A percentile compares a stretch with the other conserved stretches of the same genome.
Conservation (phyloP, 495 filamentous ascomycete genomes). For the Lentithecium fluviatile region DNA sequence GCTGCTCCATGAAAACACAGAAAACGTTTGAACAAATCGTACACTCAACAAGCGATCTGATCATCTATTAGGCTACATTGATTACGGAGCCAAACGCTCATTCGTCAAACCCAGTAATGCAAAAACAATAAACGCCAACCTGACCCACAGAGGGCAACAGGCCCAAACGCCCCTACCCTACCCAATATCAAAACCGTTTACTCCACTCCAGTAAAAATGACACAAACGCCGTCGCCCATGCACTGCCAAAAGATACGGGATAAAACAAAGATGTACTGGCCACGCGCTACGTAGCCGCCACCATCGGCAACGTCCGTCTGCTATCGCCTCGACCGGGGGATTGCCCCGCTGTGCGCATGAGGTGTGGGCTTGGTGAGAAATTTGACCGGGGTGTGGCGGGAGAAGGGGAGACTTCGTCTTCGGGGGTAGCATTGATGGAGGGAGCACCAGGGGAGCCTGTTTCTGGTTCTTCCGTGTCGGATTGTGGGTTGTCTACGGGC, state of each 20-base stretch:
- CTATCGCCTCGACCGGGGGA: background rate
- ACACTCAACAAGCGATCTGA: too few species aligned
- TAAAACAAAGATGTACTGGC: background rate
- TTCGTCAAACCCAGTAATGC: too few species aligned
- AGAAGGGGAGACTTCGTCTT: slow-evolving; percentile 9
- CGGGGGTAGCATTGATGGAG: slow-evolving; percentile 11
- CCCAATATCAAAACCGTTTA: background rate
- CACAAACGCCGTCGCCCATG: background rate
- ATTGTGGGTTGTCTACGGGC: background rate
- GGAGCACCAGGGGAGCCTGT: slow-evolving; percentile 14
- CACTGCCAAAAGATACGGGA: background rate
- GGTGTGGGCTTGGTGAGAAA: background rate
- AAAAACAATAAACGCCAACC: background rate
- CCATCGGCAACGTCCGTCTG: slow-evolving; percentile 1
- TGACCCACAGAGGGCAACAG: slow-evolving; percentile 8
- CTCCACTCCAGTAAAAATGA: background rate
- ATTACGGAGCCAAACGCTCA: too few species aligned
- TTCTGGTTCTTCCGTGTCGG: slow-evolving; percentile 12
- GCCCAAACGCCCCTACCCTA: background rate
- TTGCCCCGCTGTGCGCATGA: slow-evolving; percentile 11
- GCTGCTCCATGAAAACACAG: too few species aligned
- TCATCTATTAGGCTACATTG: too few species aligned
- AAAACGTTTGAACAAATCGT: too few species aligned
- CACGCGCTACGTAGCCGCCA: background rate
- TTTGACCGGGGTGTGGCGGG: background rate